Conservation (phyloP, 345 rosid genomes). For the Hibiscus mutabilis region DNA sequence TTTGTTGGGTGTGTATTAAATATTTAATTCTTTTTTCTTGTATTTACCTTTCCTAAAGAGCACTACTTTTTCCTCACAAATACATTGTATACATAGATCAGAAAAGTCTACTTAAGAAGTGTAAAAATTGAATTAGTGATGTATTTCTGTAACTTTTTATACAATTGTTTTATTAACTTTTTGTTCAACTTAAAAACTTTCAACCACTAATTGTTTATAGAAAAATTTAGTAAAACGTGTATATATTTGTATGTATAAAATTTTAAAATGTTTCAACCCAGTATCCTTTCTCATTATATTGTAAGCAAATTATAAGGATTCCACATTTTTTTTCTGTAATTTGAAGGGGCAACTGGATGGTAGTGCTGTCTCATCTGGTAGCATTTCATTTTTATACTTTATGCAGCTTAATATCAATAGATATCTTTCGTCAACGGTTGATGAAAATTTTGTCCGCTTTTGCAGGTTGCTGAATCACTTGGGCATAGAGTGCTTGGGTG, state of each 20-base stretch:
- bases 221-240: neutral
- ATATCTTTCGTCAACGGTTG: neutral
- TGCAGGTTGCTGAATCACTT: constrained; percentile 89
- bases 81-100: neutral
- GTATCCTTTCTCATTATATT: neutral
- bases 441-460: neutral
- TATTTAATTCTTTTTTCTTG: neutral
- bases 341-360: neutral
- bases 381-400: neutral
- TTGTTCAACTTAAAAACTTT: neutral
- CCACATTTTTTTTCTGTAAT: neutral
- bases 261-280: neutral
- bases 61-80: neutral
- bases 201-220: neutral
- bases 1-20: neutral
- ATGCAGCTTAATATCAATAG: neutral
- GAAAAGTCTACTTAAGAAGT: neutral
- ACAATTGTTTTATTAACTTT: neutral
- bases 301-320: neutral
- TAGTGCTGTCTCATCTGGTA: neutral
- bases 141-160: neutral
- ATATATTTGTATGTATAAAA: neutral
- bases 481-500: constrained; percentile 94
- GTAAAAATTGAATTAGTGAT: neutral
- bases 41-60: neutral